Percentiles rank a stretch among this genome's conserved stretches.
These are phyloP conservation scores for Scutellaria barbata DNA, from an alignment of 257 asterid genomes.

Conservation along the genomic window DNA sequence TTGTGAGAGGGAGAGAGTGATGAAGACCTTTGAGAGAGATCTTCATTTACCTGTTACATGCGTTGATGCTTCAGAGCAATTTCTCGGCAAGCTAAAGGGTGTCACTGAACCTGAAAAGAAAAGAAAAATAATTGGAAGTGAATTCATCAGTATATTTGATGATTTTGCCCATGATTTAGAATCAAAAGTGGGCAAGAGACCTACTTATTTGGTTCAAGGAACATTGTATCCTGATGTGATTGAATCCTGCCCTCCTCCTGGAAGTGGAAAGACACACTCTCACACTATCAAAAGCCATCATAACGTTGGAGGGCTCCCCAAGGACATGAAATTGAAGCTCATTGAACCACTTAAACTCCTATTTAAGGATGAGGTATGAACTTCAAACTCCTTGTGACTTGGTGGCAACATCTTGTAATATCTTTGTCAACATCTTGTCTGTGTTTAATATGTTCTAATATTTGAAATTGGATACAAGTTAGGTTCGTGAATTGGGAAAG, in stretches of 20 bases:
- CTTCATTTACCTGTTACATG: slow-evolving; percentile 95
- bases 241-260: slow-evolving; percentile 99
- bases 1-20: slow-evolving; percentile 84
- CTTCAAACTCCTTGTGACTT: slow-evolving; percentile 6
- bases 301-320: slow-evolving; percentile 96
- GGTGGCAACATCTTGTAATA: no score
- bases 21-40: slow-evolving; percentile 84
- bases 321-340: slow-evolving; percentile 95
- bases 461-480: background rate
- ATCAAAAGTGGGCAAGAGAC: slow-evolving; percentile 67
- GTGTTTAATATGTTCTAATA: background rate
- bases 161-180: slow-evolving; percentile 76
- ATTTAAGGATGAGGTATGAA: slow-evolving; percentile 91
- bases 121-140: slow-evolving; percentile 87
- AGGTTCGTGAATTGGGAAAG: slow-evolving; percentile 93
- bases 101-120: slow-evolving; percentile 92
- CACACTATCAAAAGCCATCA: slow-evolving; percentile 99
- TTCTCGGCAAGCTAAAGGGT: slow-evolving; percentile 85
- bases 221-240: slow-evolving; percentile 97
- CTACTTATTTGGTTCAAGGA: slow-evolving; percentile 90
- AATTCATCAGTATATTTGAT: slow-evolving; percentile 84
- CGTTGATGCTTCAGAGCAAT: slow-evolving; percentile 81
- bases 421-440: background rate
- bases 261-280: slow-evolving; percentile 94
- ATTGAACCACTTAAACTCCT: slow-evolving; percentile 95